phyloP scores from a whole-genome alignment of 495 filamentous ascomycete genomes.

The Lasiosphaeriaceae sp. region DNA sequence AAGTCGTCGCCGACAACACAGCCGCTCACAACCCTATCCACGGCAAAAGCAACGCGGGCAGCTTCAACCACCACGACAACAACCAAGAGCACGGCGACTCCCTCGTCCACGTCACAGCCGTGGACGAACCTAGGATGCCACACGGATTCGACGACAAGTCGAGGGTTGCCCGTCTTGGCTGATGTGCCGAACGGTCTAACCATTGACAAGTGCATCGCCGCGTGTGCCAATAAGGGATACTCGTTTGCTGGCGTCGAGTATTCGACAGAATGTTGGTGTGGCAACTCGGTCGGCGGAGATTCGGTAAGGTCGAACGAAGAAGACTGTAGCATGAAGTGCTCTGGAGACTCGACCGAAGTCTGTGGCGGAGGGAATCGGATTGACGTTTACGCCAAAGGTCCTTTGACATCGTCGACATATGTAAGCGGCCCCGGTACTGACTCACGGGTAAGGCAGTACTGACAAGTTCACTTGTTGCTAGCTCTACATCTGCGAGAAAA shows the following conservation, averaged over 20 bases:
- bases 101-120: neutral
- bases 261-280: constrained; percentile 60
- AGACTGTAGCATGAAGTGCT: constrained; percentile 42
- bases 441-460: neutral
- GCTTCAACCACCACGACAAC: too few relatives aligned
- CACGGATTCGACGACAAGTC: constrained; percentile 23
- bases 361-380: constrained; percentile 40
- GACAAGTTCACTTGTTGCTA: neutral
- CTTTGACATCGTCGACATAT: neutral
- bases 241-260: constrained; percentile 58
- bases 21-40: too few relatives aligned
- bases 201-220: constrained; percentile 47
- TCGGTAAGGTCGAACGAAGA: constrained; percentile 29
- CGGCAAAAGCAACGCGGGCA: too few relatives aligned
- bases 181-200: constrained; percentile 42
- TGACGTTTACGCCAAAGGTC: constrained; percentile 34
- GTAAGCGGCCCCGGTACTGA: neutral
- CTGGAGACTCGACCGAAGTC: constrained; percentile 31
- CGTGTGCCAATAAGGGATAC: constrained; percentile 37
- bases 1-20: too few relatives aligned
- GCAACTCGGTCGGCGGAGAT: constrained; percentile 33
- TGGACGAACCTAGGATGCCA: constrained; percentile 34
- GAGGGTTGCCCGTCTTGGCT: constrained; percentile 49
- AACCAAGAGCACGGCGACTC: neutral
- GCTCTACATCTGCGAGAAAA: constrained; percentile 6